Percentiles rank a stretch among this genome's conserved stretches.
Evolutionary conservation across 805 yeast species (phyloP).

Genomic region (Yarrowia sp.): DNA sequence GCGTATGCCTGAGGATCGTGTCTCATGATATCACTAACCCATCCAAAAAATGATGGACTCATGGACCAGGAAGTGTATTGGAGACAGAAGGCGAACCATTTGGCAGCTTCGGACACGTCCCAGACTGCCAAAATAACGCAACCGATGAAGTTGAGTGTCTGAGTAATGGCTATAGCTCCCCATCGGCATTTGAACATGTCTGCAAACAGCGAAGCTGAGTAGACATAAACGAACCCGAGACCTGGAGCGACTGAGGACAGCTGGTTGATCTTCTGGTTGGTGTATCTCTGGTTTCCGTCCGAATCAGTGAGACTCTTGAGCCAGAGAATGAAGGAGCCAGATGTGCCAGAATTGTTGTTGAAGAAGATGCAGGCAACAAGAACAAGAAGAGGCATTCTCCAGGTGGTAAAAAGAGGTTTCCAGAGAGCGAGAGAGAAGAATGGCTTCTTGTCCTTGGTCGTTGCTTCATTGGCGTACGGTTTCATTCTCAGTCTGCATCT

Average conservation of each 20-base stretch:
- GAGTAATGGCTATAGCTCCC: slow-evolving; percentile 61
- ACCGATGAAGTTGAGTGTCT: slow-evolving; percentile 60
- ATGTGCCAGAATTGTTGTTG: slow-evolving; percentile 61
- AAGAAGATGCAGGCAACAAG: slow-evolving; percentile 65
- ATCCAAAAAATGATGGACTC: slow-evolving; percentile 65
- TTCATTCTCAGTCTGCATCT: slow-evolving; percentile 57
- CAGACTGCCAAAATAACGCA: slow-evolving; percentile 61
- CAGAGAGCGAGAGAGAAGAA: slow-evolving; percentile 57
- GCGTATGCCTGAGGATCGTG: slow-evolving; percentile 60
- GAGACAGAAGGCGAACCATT: slow-evolving; percentile 66
- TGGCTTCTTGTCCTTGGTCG: slow-evolving; percentile 26
- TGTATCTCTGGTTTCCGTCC: slow-evolving; percentile 49
- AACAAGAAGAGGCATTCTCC: slow-evolving; percentile 66
- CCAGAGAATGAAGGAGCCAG: slow-evolving; percentile 70
- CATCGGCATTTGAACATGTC: slow-evolving; percentile 61
- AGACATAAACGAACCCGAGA: slow-evolving; percentile 57
- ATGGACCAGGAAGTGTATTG: slow-evolving; percentile 66
- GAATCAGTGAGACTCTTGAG: slow-evolving; percentile 54
- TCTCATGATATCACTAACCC: slow-evolving; percentile 64
- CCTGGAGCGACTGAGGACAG: slow-evolving; percentile 65
- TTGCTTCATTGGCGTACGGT: slow-evolving; percentile 37
- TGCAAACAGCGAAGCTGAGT: slow-evolving; percentile 49
- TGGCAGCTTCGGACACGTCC: slow-evolving; percentile 61
- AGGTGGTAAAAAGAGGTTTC: slow-evolving; percentile 59
- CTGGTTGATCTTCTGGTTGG: slow-evolving; percentile 57